phyloP scores from a whole-genome alignment of 2,329 filamentous ascomycete species.

The Sporothrix sp. region DNA sequence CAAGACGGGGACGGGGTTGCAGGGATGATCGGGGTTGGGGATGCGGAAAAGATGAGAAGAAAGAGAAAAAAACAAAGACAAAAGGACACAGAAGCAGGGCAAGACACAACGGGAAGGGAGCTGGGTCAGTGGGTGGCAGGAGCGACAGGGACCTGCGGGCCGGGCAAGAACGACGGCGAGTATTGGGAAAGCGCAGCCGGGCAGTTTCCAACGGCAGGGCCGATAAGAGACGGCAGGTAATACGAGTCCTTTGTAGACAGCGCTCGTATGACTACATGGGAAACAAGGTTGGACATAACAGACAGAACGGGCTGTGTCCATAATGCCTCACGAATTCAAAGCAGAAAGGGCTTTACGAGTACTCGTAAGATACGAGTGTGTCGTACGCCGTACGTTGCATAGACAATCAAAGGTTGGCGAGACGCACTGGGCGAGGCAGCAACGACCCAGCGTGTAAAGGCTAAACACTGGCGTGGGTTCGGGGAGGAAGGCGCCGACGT shows the following conservation, averaged over 20 bases:
- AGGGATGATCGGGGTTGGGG: background rate
- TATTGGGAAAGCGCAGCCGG: background rate
- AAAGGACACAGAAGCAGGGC: background rate
- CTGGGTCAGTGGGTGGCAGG: background rate
- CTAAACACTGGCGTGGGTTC: constrained; percentile 11
- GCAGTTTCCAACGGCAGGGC: background rate
- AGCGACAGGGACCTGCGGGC: background rate
- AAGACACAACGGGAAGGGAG: background rate
- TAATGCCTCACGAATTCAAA: background rate
- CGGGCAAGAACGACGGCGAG: background rate
- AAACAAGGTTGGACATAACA: background rate
- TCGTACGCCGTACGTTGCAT: too few species aligned
- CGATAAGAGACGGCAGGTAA: background rate
- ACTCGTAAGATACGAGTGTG: too few species aligned
- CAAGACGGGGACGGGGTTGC: constrained; percentile 1
- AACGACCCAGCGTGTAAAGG: background rate
- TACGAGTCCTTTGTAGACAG: background rate
- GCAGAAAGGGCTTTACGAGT: background rate
- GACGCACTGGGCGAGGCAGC: too few species aligned
- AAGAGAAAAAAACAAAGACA: background rate
- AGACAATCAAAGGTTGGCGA: too few species aligned
- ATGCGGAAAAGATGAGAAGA: background rate
- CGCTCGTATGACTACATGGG: background rate
- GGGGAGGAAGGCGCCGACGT: constrained; percentile 10
- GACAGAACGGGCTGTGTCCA: background rate